Percentiles rank a stretch among this genome's conserved stretches.
Evolutionary conservation across 2,329 filamentous ascomycete genomes (phyloP).

Genomic region (Chaetomiaceae sp.): DNA sequence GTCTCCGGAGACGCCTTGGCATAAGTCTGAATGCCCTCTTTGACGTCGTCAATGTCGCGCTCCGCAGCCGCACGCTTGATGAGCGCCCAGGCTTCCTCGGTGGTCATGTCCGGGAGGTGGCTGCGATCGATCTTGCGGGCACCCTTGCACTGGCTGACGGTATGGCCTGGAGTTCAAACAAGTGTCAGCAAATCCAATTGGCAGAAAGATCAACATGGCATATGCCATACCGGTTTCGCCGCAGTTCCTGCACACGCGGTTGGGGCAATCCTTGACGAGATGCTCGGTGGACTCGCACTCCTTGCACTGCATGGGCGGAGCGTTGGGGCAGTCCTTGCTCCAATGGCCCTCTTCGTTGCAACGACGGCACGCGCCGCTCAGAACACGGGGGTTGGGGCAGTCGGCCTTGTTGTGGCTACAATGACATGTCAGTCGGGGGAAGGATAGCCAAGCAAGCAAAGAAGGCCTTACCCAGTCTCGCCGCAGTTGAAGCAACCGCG

Average conservation of each 20-base stretch:
- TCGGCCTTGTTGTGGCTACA: slow-evolving; percentile 57
- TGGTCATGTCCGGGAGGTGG: slow-evolving; percentile 42
- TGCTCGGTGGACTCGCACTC: slow-evolving; percentile 44
- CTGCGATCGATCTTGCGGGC: slow-evolving; percentile 55
- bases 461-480: slow-evolving; percentile 40
- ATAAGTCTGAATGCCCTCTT: slow-evolving; percentile 55
- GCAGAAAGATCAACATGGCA: slow-evolving; percentile 8
- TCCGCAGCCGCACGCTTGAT: slow-evolving; percentile 49
- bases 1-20: slow-evolving; percentile 54
- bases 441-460: background rate
- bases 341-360: slow-evolving; percentile 51
- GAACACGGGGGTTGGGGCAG: slow-evolving; percentile 51
- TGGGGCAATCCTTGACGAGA: slow-evolving; percentile 49
- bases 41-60: slow-evolving; percentile 58
- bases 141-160: slow-evolving; percentile 50
- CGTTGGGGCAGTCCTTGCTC: slow-evolving; percentile 53
- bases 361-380: slow-evolving; percentile 34
- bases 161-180: slow-evolving; percentile 44
- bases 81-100: slow-evolving; percentile 55
- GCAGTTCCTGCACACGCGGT: slow-evolving; percentile 56
- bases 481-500: slow-evolving; percentile 56
- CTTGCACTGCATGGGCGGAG: slow-evolving; percentile 41
- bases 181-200: slow-evolving; percentile 8
- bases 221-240: slow-evolving; percentile 54
- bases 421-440: slow-evolving; percentile 7